phyloP scores from a whole-genome alignment of 2,329 filamentous ascomycete genomes.

The Penicillium sp. region DNA sequence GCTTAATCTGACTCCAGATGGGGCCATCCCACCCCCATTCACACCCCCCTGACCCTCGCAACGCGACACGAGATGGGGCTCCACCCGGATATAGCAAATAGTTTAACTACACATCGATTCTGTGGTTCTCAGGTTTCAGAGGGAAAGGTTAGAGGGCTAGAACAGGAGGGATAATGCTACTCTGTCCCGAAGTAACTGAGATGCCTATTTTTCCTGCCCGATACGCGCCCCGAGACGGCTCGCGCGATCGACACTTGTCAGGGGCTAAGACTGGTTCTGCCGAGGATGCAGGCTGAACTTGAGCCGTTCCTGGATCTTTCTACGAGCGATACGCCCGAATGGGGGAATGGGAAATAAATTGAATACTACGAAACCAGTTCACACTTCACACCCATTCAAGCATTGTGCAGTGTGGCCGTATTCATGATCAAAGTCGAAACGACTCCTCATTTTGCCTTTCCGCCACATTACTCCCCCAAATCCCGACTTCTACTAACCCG shows the following conservation, averaged over 20 bases:
- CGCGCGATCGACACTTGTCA: constrained; percentile 19
- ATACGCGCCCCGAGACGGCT: neutral
- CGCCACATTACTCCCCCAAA: neutral
- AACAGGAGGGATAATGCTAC: neutral
- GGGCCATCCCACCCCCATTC: neutral
- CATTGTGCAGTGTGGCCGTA: neutral
- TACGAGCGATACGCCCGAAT: neutral
- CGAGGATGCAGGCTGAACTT: constrained; percentile 4
- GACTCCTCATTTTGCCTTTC: neutral
- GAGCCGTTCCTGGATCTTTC: constrained; percentile 7
- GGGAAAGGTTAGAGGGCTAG: neutral
- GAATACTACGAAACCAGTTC: too few species aligned
- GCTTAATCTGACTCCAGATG: constrained; percentile 29
- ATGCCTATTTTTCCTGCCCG: neutral
- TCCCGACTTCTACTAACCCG: too few species aligned
- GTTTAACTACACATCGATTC: neutral
- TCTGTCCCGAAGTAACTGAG: neutral
- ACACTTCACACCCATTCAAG: too few species aligned
- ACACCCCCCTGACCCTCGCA: neutral
- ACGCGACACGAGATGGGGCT: constrained; percentile 1
- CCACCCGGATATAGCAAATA: neutral
- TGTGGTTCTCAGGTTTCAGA: too few species aligned
- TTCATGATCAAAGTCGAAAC: neutral
- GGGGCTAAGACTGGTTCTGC: constrained; percentile 15
- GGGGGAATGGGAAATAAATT: neutral